A percentile compares a stretch with the other conserved stretches of the same genome.
These are phyloP conservation scores for Fraxinus quadrangulata DNA, from an alignment of 257 asterid species.

Conservation along the genomic window DNA sequence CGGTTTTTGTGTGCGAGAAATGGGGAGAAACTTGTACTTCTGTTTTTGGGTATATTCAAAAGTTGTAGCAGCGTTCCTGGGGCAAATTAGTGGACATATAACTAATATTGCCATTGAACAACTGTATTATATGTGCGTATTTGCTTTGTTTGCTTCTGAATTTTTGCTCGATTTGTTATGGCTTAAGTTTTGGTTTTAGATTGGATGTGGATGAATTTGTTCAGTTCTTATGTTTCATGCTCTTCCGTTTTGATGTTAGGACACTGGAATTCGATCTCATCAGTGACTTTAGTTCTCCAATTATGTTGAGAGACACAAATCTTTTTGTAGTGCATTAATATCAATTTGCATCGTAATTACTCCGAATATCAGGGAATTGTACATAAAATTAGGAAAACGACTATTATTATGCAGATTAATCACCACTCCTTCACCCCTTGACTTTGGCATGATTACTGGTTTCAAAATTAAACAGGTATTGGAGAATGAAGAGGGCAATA, in stretches of 20 bases:
- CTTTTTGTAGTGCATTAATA: not conserved
- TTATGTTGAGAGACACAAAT: not conserved
- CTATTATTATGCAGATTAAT: not conserved
- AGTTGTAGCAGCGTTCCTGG: not conserved
- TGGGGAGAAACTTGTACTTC: not conserved
- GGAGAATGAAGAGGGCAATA: slow-evolving; percentile 4
- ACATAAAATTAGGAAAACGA: not conserved
- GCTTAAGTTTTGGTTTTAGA: not conserved
- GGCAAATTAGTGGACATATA: not conserved
- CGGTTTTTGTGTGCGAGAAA: not conserved
- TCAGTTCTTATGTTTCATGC: not conserved
- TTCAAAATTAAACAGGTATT: slow-evolving; percentile 15
- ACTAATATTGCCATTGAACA: too few relatives aligned
- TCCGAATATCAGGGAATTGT: not conserved
- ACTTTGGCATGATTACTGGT: not conserved
- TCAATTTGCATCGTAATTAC: not conserved
- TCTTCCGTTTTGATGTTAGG: not conserved
- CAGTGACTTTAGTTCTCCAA: not conserved
- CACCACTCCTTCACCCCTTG: not conserved
- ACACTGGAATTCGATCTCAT: not conserved
- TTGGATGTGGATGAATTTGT: not conserved
- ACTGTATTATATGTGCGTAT: not conserved
- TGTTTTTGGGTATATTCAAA: not conserved
- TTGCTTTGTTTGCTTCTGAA: not conserved
- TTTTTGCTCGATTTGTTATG: not conserved